A percentile compares a stretch with the other conserved stretches of the same genome.
Evolutionary conservation across 1,284 basidiomycete species (phyloP).

Genomic region (Mrakiaceae sp.): DNA sequence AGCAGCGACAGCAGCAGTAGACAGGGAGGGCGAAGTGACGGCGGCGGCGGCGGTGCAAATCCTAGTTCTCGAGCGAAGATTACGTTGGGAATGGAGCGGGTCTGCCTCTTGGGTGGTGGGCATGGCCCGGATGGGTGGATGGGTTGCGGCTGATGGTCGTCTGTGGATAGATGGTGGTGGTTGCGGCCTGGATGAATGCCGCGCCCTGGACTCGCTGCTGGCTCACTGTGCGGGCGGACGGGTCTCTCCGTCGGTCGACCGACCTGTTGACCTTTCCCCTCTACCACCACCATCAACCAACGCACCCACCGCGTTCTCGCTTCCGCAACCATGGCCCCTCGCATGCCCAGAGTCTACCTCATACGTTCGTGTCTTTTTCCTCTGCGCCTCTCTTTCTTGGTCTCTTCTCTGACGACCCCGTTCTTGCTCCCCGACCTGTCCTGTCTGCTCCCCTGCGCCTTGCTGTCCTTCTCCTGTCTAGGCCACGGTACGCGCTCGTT

Average conservation of each 20-base stretch:
- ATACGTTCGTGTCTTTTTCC: conserved; percentile 22
- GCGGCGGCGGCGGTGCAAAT: conserved; percentile 78
- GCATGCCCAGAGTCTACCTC: conserved; percentile 37
- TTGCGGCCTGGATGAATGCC: conserved; percentile 64
- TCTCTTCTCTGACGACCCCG: too few species aligned
- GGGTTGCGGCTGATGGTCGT: conserved; percentile 10
- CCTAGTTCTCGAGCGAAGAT: conserved; percentile 68
- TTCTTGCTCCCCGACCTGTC: conserved; percentile 1
- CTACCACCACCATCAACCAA: not conserved
- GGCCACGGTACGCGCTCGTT: conserved; percentile 5
- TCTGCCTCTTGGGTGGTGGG: conserved; percentile 34
- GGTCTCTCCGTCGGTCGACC: not conserved
- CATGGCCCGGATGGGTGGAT: too few species aligned
- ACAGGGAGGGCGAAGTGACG: conserved; percentile 65
- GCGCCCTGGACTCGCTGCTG: conserved; percentile 75
- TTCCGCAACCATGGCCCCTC: conserved; percentile 22
- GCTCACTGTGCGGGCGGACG: not conserved
- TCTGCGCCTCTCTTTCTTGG: not conserved
- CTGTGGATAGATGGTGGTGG: conserved; percentile 56
- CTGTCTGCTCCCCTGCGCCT: conserved; percentile 21
- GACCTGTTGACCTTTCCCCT: not conserved
- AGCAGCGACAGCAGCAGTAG: conserved; percentile 50
- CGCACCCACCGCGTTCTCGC: too few species aligned
- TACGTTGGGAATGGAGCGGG: conserved; percentile 69
- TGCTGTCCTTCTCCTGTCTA: not conserved